Evolutionary conservation across 108 stramenopile genomes (phyloP), one percentile per base, ranked within the genome.

Genomic region (Nitzschia putrida): DNA sequence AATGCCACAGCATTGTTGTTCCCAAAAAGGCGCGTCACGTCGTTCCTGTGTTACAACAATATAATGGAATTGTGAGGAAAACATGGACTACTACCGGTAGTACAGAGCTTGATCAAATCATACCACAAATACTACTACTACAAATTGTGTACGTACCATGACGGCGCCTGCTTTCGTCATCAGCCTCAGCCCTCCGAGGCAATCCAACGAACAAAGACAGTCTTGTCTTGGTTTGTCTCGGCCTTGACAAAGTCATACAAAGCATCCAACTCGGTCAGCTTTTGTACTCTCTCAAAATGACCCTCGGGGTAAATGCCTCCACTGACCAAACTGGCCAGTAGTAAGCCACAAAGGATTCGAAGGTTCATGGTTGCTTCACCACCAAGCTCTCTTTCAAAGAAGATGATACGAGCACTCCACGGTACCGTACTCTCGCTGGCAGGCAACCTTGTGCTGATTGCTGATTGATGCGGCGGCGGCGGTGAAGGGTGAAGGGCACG

Each of bases 121-220:
- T n/a, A n/a, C n/a, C n/a, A n/a, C n/a, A n/a, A n/a, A n/a, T n/a
- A n/a, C n/a, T n/a, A n/a, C n/a, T n/a, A n/a, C n/a, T n/a, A n/a
- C n/a, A n/a, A n/a, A n/a, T n/a, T n/a, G n/a, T n/a, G 47, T 49
- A 18, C 47, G 3, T 18, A 49, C 47, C 88, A 89, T 54, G 83
- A 72, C 66, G 88, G 85, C 70, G 85, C 82, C 76, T 89, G 88
- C 71, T 89, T 89, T 64, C 76, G 83, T 89, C 88, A 89, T 89
- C 88, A 89, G 20, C 88, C 85, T 89, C 88, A 89, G 69, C 78
- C 77, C 37, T 74, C 55, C 23, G 77, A 79, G 41, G 88, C 88
- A 61, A 89, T 85, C 59, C 68, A 82, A 25, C 88, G 85, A 38
- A 86, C 80, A 64, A 89, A 83, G 47, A 82, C 66, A 22, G 88